Percentiles rank a stretch among this genome's conserved stretches.
These are phyloP conservation scores for Hypoxylon subgilvum DNA, from an alignment of 495 filamentous ascomycete genomes.

Conservation along the genomic window DNA sequence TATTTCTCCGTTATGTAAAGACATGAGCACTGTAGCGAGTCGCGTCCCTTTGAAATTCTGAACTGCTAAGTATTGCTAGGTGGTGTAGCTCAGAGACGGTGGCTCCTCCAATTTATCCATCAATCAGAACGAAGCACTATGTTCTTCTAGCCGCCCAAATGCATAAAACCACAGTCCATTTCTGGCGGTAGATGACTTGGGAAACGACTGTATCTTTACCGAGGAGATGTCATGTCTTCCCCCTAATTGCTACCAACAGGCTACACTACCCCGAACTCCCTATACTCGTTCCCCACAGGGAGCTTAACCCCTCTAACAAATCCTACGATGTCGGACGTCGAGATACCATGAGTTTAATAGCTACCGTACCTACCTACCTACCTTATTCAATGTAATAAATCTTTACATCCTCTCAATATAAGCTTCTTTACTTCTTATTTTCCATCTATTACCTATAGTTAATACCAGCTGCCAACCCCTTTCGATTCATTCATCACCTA, in stretches of 20 bases:
- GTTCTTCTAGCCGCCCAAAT: constrained; percentile 21
- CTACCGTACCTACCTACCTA: neutral
- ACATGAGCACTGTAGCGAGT: too few relatives aligned
- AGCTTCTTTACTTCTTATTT: neutral
- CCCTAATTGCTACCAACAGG: too few relatives aligned
- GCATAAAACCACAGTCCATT: constrained; percentile 12
- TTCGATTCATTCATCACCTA: too few relatives aligned
- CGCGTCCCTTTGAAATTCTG: too few relatives aligned
- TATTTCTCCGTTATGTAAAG: too few relatives aligned
- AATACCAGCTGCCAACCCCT: too few relatives aligned
- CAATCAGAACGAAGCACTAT: constrained; percentile 20
- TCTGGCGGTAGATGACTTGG: neutral
- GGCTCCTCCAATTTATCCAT: constrained; percentile 32
- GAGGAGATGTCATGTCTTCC: neutral
- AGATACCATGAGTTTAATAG: constrained; percentile 3
- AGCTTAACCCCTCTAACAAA: constrained; percentile 23
- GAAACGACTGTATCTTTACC: constrained; percentile 15
- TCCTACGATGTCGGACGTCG: constrained; percentile 34
- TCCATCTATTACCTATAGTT: neutral
- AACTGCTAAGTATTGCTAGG: too few relatives aligned
- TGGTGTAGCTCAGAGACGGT: constrained; percentile 8
- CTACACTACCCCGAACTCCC: too few relatives aligned
- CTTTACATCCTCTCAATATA: neutral
- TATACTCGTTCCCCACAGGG: constrained; percentile 23
- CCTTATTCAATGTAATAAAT: neutral